Base-by-base conservation (phyloP, 73 alveolate species). In the Uronychia setigera region DNA sequence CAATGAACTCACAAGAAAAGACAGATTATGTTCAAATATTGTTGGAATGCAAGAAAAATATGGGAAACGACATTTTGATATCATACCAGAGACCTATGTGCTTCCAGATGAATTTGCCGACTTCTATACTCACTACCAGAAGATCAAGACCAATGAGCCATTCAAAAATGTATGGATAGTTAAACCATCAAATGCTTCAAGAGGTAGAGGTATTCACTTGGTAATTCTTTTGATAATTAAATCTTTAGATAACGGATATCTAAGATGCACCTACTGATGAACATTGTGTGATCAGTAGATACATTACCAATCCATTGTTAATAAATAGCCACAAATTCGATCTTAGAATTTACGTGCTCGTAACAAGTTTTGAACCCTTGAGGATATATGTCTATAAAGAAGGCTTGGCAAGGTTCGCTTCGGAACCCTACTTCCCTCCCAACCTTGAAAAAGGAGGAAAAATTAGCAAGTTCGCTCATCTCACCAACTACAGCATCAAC, bases 31-130 rank as follows among this genome's bases (percentile, higher is more conserved):
- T 29, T 35, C 88, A 32, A 94, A 96, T 83, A 86, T 88, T 29
- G 81, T 67, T 67, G 80, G 75, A 78, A 92, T 94, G 98, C 80
- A 93, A 32, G 91, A 79, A 29, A 94, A 85, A 84, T 92, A 75
- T 60, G 94, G 96, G 1, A 79, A 77, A 35, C 90, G 79, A 5
- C 76, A 76, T 60, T 96, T 87, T 81, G 87, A 94, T 57, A 84
- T 94, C 60, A 86, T 93, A 76, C 99, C 99, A 19, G 99, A 96
- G 79, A 96, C 97, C 27, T 96, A 85, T 87, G 77, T 92, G 27
- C 87, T 96, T 11, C 99, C 99, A 31, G 98, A 96, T 76, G 99
- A 96, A 79, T 89, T 93, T 81, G 89, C 97, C 1, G 93, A 89
- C 76, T 96, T 96, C 86, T 92, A 92, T 81, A 91, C 92, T 32